Base-by-base conservation (phyloP, 2,329 filamentous ascomycete species). In the Colletotrichum kahawae region DNA sequence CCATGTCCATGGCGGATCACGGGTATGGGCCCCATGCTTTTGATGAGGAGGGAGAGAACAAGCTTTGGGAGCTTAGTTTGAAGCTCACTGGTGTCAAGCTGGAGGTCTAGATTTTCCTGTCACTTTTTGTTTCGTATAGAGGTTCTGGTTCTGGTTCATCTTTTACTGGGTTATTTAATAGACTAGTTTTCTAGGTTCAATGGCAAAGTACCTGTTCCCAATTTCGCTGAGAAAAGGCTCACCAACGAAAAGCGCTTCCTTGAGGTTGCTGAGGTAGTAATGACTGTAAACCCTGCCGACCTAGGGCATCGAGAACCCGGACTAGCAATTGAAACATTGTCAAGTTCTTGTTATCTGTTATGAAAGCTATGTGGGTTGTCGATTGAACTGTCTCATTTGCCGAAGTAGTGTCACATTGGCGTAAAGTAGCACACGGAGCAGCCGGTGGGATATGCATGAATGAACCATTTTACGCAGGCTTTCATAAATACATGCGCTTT, bases 61-160 rank as follows among this genome's bases (percentile, higher is more conserved):
- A 77, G 77, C 76, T 89, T 38, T 89, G 87, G 87, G 81, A 80
- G 66, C 73, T 85, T 63, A 86, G 83, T 34, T 69, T 69, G 31
- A 66, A 77, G 33, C 33, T 75, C 14, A 69, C 63, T 4, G 68
- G 59, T 36, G 59, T 66, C 29, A 31, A 71, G 67, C 24, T 48
- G 3, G 56, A 34, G 8, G 34, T 29, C 9, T 57, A 57, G 54
- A 57, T 29, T 51, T 21, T 13, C 10, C 12, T 51, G 43, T 24
- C 21, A 18, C 29, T 14, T 5, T 16, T 57, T 57, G 13, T 27
- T 10, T 29, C 24, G 16, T 57, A 27, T 18, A 57, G 24, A 27
- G 24, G 24, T 5, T 57, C 4, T 56, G 1, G 7, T 16, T 10
- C 4, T 29, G 27, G 3, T 57, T 29, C 24, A 21, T 24, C 27